These are phyloP conservation scores for Plantago major DNA, from an alignment of 257 asterid species.

Conservation along the genomic window DNA sequence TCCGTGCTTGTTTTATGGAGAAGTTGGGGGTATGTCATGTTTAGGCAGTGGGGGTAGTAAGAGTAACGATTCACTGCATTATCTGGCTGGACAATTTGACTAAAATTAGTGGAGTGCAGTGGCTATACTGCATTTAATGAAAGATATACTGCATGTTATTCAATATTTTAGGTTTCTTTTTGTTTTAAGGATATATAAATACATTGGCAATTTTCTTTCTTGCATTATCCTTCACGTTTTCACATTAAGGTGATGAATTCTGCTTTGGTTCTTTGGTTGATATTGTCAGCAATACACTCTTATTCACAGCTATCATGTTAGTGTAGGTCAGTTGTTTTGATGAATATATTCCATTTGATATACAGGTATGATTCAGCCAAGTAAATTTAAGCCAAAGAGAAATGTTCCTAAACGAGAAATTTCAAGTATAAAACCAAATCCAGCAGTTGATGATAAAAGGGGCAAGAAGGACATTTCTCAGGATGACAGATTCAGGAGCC, in stretches of 20 bases:
- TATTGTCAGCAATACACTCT: not conserved
- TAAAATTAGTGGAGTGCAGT: too few relatives aligned
- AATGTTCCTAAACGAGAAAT: slow-evolving; percentile 46
- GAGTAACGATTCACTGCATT: too few relatives aligned
- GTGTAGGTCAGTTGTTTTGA: not conserved
- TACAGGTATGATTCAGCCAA: slow-evolving; percentile 56
- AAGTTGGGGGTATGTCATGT: too few relatives aligned
- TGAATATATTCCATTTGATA: not conserved
- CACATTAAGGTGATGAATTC: slow-evolving; percentile 3
- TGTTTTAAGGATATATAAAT: not conserved
- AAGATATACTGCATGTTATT: too few relatives aligned
- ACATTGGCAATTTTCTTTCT: not conserved
- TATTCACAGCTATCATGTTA: not conserved
- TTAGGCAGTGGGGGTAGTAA: too few relatives aligned
- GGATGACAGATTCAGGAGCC: slow-evolving; percentile 29
- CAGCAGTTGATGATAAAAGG: slow-evolving; percentile 28
- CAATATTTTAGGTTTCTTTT: not conserved
- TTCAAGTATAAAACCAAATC: slow-evolving; percentile 30
- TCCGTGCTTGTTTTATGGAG: too few relatives aligned
- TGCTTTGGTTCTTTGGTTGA: slow-evolving; percentile 1
- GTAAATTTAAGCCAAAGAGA: slow-evolving; percentile 60
- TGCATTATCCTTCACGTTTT: not conserved
- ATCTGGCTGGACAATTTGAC: too few relatives aligned
- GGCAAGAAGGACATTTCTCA: slow-evolving; percentile 34
- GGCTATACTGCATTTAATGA: too few relatives aligned